A percentile compares a stretch with the other conserved stretches of the same genome.
phyloP scores from a whole-genome alignment of 805 yeast genomes.

The Metschnikowia gruessii region DNA sequence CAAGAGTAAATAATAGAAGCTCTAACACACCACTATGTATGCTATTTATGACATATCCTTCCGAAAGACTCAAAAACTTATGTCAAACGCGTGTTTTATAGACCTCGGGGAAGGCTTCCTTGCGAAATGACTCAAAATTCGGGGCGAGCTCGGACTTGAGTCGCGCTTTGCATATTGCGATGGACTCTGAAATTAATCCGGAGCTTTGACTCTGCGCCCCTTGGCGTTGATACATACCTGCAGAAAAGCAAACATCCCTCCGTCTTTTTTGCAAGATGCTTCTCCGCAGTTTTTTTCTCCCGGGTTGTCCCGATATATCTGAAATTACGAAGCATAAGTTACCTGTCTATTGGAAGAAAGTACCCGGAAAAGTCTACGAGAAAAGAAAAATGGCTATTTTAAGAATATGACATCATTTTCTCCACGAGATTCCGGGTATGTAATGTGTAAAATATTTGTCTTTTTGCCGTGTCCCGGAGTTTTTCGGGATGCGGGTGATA shows the following conservation, averaged over 20 bases:
- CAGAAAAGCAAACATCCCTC: conserved; percentile 7
- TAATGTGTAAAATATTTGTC: background rate
- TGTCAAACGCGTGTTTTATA: background rate
- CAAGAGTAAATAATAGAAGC: background rate
- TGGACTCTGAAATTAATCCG: conserved; percentile 9
- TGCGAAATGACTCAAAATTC: conserved; percentile 13
- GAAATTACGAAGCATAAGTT: background rate
- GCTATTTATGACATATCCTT: too few species aligned
- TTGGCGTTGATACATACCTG: conserved; percentile 11
- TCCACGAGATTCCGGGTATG: too few species aligned
- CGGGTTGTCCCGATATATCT: conserved; percentile 7
- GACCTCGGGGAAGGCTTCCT: conserved; percentile 8
- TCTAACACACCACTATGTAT: too few species aligned
- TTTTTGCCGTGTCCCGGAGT: conserved; percentile 5
- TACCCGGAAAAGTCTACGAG: background rate
- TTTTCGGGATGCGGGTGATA: conserved; percentile 5
- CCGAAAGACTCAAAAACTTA: background rate
- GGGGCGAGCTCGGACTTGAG: conserved; percentile 21
- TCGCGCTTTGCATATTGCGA: conserved; percentile 14
- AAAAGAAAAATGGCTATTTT: background rate
- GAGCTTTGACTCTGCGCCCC: conserved; percentile 4
- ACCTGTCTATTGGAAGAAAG: too few species aligned
- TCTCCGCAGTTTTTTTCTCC: conserved; percentile 12
- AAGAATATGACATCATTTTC: too few species aligned
- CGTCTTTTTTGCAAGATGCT: conserved; percentile 4